A percentile compares a stretch with the other conserved stretches of the same genome.
Conservation (phyloP, 192 early-diverging fungal genomes). For the Borealophlyctis nickersoniae region DNA sequence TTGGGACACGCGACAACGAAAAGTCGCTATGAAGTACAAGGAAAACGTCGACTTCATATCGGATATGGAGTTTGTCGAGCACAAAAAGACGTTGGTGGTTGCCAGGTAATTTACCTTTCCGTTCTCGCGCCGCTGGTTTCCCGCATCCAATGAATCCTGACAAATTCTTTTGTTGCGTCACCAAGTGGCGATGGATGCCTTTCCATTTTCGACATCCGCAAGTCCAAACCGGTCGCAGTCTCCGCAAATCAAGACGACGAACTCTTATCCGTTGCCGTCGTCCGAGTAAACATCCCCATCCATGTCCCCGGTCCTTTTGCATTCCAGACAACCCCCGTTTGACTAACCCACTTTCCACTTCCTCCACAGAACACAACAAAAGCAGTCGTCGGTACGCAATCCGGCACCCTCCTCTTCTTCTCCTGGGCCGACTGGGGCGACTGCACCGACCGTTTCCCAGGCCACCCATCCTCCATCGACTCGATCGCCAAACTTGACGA, state of each 20-base stretch:
- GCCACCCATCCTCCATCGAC: constrained; percentile 90
- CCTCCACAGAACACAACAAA: constrained; percentile 72
- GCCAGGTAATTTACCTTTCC: constrained; percentile 45
- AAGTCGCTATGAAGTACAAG: constrained; percentile 70
- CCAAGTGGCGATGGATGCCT: constrained; percentile 86
- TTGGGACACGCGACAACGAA: constrained; percentile 85
- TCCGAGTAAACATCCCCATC: constrained; percentile 51
- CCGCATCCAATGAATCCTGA: constrained; percentile 5
- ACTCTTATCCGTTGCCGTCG: constrained; percentile 74
- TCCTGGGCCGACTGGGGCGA: constrained; percentile 91
- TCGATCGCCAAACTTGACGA: constrained; percentile 82
- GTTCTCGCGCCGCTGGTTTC: background rate
- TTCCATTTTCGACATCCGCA: constrained; percentile 88
- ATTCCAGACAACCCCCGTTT: background rate
- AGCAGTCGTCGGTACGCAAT: constrained; percentile 87
- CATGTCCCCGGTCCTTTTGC: background rate
- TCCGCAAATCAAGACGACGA: constrained; percentile 97
- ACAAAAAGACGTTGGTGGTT: constrained; percentile 76
- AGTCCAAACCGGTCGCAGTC: constrained; percentile 75
- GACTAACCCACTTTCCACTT: constrained; percentile 14
- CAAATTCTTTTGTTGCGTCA: background rate
- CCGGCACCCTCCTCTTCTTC: constrained; percentile 84
- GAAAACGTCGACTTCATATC: constrained; percentile 94
- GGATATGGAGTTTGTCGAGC: constrained; percentile 68
- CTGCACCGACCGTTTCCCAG: constrained; percentile 87